These are phyloP conservation scores for Cochlearia excelsa DNA, from an alignment of 345 rosid genomes.

Conservation along the genomic window DNA sequence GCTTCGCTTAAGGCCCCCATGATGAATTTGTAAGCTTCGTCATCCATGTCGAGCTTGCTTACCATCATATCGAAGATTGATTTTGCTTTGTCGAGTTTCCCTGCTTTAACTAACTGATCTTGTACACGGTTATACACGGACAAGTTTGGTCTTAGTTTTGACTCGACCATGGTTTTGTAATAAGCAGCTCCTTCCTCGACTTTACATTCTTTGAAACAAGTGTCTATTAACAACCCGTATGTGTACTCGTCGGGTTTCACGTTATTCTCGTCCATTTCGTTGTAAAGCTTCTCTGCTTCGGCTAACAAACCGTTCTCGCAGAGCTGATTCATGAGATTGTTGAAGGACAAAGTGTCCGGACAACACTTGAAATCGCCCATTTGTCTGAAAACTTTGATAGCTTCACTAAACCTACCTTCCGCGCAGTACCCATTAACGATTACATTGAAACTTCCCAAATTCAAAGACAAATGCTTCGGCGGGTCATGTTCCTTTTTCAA, in stretches of 20 bases:
- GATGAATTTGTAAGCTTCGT: constrained; percentile 70
- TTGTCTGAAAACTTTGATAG: constrained; percentile 61
- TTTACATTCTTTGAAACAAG: constrained; percentile 59
- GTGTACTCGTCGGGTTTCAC: constrained; percentile 89
- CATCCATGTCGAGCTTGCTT: constrained; percentile 82
- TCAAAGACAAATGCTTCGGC: constrained; percentile 55
- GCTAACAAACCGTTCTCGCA: constrained; percentile 62
- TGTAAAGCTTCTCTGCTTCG: constrained; percentile 67
- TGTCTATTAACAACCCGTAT: constrained; percentile 65
- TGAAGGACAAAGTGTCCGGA: constrained; percentile 66
- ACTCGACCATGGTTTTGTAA: constrained; percentile 68
- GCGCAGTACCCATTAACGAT: constrained; percentile 74
- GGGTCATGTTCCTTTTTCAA: constrained; percentile 66
- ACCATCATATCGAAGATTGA: constrained; percentile 74
- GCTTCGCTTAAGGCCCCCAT: constrained; percentile 61
- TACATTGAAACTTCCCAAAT: constrained; percentile 87
- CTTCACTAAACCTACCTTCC: constrained; percentile 60
- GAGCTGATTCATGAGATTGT: constrained; percentile 75
- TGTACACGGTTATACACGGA: constrained; percentile 69
- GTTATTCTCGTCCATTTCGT: constrained; percentile 74
- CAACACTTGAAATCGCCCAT: constrained; percentile 63
- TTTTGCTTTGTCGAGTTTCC: constrained; percentile 75
- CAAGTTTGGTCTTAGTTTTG: constrained; percentile 72
- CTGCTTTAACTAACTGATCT: constrained; percentile 55
- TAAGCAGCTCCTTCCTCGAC: constrained; percentile 78